Evolutionary conservation across 2,329 filamentous ascomycete genomes (phyloP), one percentile per base, ranked within the genome.

Genomic region (Fusarium guadeloupense): DNA sequence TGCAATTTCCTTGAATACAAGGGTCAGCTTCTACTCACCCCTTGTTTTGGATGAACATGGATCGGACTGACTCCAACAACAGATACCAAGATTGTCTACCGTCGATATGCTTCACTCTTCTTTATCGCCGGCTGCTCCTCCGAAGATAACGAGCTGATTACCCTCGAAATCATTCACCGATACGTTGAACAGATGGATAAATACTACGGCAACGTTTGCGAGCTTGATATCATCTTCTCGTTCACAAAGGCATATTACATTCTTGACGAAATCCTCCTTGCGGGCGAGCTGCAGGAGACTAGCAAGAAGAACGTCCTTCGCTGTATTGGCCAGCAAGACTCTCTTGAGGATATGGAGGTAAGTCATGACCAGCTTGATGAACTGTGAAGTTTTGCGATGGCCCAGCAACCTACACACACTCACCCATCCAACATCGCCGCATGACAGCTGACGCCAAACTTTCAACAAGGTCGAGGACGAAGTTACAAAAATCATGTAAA

Each of bases 151-250:
- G 95, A 99, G 76, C 83, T 99, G 74, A 97, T 98, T 76, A 97
- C 92, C 20, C 92, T 99, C 74, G 95, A 99, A 78, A 93, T 99
- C 74, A 96, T 99, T 72, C 95, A 99, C 78, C 92, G 95, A 79
- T 99, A 99, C 76, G 95, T 99, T 74, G 95, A 99, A 79, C 95
- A 99, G 80, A 99, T 99, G 95, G 95, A 99, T 84, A 99, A 99
- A 78, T 99, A 99, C 82, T 99, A 98, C 78, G 95, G 95, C 77
- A 99, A 99, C 77, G 95, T 99, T 57, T 99, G 95, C 88, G 95
- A 99, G 81, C 86, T 99, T 65, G 93, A 98, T 77, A 97, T 98
- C 79, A 99, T 99, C 77, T 99, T 99, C 86, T 98, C 97, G 76
- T 99, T 99, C 77, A 96, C 97, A 70, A 99, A 99, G 79, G 95